Percentiles rank a stretch among this genome's conserved stretches.
Conservation (phyloP, 306 rosid genomes). For the Glycine latifolia region DNA sequence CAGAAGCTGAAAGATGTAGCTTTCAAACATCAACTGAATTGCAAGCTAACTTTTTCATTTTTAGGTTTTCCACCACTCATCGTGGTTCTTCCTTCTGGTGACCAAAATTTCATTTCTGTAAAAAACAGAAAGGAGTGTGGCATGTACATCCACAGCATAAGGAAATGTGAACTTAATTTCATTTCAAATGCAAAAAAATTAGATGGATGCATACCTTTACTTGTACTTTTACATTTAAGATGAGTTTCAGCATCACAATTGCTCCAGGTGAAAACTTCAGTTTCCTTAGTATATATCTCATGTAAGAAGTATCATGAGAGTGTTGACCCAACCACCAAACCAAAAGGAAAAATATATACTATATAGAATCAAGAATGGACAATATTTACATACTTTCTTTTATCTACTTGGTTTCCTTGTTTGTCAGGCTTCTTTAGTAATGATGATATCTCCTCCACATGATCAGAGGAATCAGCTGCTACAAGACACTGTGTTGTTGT, state of each 20-base stretch:
- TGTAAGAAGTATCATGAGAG: background rate
- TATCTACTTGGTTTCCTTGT: conserved; percentile 45
- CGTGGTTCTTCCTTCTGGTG: conserved; percentile 49
- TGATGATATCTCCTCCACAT: conserved; percentile 61
- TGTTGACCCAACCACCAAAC: conserved; percentile 15
- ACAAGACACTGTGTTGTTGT: conserved; percentile 37
- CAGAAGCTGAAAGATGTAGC: conserved; percentile 74
- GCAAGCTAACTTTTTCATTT: conserved; percentile 50
- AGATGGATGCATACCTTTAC: conserved; percentile 58
- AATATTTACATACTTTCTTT: conserved; percentile 47
- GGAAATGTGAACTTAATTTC: conserved; percentile 36
- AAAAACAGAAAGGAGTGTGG: conserved; percentile 30
- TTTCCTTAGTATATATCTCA: conserved; percentile 30
- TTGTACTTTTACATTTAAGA: conserved; percentile 50
- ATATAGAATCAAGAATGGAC: conserved; percentile 43
- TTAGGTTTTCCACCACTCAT: conserved; percentile 37
- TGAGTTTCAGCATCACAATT: conserved; percentile 51
- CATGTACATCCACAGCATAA: conserved; percentile 47
- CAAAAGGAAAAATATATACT: conserved; percentile 18
- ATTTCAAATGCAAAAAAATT: conserved; percentile 18
- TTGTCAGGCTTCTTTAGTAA: conserved; percentile 50
- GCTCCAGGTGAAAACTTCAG: conserved; percentile 57
- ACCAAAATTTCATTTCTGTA: conserved; percentile 55
- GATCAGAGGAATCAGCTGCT: conserved; percentile 50
- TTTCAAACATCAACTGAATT: conserved; percentile 60